Conservation (phyloP, 768 basidiomycete species). For the Postia placenta region DNA sequence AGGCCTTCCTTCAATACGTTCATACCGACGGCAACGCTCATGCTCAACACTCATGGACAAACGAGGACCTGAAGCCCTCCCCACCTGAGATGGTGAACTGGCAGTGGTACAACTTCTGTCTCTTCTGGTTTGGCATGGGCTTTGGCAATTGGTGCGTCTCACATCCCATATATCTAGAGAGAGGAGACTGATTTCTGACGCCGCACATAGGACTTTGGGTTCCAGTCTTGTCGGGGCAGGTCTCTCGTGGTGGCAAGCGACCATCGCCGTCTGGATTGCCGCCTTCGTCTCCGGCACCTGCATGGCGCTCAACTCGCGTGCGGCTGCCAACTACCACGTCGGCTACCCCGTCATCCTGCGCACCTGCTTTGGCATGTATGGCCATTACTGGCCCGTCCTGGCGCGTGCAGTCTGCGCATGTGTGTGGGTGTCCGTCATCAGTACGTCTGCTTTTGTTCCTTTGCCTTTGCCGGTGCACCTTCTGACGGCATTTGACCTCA, state of each 20-base stretch:
- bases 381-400: conserved; percentile 16
- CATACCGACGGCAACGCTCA: conserved; percentile 13
- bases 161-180: neutral
- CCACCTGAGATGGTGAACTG: conserved; percentile 14
- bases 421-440: conserved; percentile 14
- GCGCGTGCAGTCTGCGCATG: conserved; percentile 13
- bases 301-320: conserved; percentile 16
- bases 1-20: conserved; percentile 10
- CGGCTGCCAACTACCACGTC: conserved; percentile 15
- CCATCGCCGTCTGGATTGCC: conserved; percentile 15
- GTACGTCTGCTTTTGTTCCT: neutral
- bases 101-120: conserved; percentile 17
- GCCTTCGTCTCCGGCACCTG: conserved; percentile 10
- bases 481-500: neutral
- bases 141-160: conserved; percentile 15
- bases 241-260: conserved; percentile 15
- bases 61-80: conserved; percentile 16
- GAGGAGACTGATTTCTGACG: neutral
- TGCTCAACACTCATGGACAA: conserved; percentile 10
- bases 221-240: conserved; percentile 15
- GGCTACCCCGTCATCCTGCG: conserved; percentile 16
- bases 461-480: neutral
- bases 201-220: conserved; percentile 10
- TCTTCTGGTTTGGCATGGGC: conserved; percentile 18
- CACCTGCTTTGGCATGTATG: conserved; percentile 16